Evolutionary conservation across 768 basidiomycete genomes (phyloP), one percentile per base, ranked within the genome.

Genomic region (Rhizopogon rudus): DNA sequence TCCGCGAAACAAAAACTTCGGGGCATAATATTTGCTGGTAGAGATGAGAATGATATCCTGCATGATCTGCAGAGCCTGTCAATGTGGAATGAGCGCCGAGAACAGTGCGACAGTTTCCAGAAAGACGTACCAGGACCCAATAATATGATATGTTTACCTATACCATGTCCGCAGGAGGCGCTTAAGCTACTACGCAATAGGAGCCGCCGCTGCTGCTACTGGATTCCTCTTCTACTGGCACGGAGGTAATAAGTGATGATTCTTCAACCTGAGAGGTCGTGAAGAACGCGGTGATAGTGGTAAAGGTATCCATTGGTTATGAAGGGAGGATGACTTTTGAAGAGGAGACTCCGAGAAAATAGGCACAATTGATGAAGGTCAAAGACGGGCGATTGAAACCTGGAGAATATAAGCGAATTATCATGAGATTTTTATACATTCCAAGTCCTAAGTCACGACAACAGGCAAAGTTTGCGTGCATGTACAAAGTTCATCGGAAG

Each of bases 151-250:
- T 12, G 35, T 37, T 46, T 48, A 48, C 46, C 46, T 37, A 49
- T 20, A 20, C 5, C 35, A 25, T 16, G 14, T 5, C 31, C 13
- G 20, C 54, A 6, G n/a, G 40, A 39, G 9, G n/a, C 53, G 22
- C 6, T 55, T 43, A 56, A 16, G 55, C 55, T 22, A 56, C 13
- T 16, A 56, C 55, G 13, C 52, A 56, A 20, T 56, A 56, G 12
- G 28, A 42, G 42, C 51, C 51, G 14, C 55, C 52, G n/a, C 51
- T 52, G 35, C 51, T 44, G n/a, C 28, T 43, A 29, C 51, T 33
- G 17, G 40, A 31, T 9, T 56, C 55, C 28, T 54, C 55, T 9
- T 56, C 55, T 14, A 44, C 43, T n/a, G 54, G 54, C 16, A 54
- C 52, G 10, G 48, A 51, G 16, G 29, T 12, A 13, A 51, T 17